Evolutionary conservation across 208 protist genomes (phyloP).

Genomic region (Wallacemonas sp.): DNA sequence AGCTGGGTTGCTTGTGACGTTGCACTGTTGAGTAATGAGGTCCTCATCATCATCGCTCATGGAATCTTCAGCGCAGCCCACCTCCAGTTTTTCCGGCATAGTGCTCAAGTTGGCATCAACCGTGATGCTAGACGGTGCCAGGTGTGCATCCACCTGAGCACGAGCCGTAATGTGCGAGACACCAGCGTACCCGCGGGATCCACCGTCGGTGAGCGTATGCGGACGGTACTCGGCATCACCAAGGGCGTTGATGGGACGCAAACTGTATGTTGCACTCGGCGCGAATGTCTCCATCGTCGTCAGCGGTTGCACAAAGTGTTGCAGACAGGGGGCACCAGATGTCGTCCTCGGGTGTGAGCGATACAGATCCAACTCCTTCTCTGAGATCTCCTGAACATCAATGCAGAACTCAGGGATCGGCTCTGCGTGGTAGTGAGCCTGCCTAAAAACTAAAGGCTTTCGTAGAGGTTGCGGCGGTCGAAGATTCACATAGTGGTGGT

Average conservation of each 20-base stretch:
- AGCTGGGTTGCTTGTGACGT: not conserved
- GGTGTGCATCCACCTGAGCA: not conserved
- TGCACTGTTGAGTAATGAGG: not conserved
- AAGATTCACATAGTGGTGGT: constrained; percentile 2
- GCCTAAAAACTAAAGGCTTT: constrained; percentile 42
- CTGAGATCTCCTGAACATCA: constrained; percentile 18
- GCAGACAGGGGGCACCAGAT: constrained; percentile 15
- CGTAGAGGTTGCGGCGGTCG: constrained; percentile 9
- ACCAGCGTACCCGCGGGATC: constrained; percentile 4
- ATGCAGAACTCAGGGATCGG: constrained; percentile 45
- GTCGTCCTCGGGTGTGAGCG: constrained; percentile 5
- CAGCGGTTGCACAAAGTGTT: constrained; percentile 38
- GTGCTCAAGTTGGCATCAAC: not conserved
- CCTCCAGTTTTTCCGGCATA: not conserved
- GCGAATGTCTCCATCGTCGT: constrained; percentile 38
- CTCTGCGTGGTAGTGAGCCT: constrained; percentile 24
- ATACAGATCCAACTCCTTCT: constrained; percentile 19
- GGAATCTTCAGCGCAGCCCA: not conserved
- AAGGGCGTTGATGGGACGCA: not conserved
- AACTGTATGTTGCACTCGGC: constrained; percentile 14
- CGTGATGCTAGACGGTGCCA: not conserved
- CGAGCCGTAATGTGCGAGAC: not conserved
- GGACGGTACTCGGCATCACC: not conserved
- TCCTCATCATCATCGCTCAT: constrained; percentile 7
- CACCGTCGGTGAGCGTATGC: constrained; percentile 6